These are phyloP conservation scores for Alternaria infectoria DNA, from an alignment of 2,329 filamentous ascomycete genomes.

Conservation along the genomic window DNA sequence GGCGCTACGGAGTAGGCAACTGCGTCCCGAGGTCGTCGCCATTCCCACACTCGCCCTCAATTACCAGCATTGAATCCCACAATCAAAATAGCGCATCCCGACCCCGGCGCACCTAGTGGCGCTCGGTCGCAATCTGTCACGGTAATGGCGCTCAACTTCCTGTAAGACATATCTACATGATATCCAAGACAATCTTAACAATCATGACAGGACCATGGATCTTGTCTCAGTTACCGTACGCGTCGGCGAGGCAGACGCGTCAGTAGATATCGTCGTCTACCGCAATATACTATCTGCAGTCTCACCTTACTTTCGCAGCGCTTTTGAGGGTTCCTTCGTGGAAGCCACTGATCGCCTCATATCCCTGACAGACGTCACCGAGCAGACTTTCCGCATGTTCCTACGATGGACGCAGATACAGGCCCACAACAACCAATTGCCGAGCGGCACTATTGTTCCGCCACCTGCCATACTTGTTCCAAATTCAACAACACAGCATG, in stretches of 20 bases:
- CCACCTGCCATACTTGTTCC: not conserved
- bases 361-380: not conserved
- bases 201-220: not conserved
- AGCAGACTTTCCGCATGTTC: not conserved
- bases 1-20: not conserved
- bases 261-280: not conserved
- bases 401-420: too few species aligned
- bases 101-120: not conserved
- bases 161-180: not conserved
- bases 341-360: not conserved
- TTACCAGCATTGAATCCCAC: not conserved
- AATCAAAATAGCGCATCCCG: fast-evolving
- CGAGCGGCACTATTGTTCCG: too few species aligned
- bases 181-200: not conserved
- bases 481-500: too few species aligned
- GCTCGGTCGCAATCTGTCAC: not conserved
- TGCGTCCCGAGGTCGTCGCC: not conserved
- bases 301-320: not conserved
- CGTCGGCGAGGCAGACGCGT: not conserved
- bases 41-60: not conserved
- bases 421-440: too few species aligned
- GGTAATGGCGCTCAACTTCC: fast-evolving
- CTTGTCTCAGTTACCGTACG: not conserved
- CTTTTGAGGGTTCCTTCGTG: not conserved
- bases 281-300: not conserved